Conservation (phyloP, 164 flowering plant species). For the Taxillus chinensis region DNA sequence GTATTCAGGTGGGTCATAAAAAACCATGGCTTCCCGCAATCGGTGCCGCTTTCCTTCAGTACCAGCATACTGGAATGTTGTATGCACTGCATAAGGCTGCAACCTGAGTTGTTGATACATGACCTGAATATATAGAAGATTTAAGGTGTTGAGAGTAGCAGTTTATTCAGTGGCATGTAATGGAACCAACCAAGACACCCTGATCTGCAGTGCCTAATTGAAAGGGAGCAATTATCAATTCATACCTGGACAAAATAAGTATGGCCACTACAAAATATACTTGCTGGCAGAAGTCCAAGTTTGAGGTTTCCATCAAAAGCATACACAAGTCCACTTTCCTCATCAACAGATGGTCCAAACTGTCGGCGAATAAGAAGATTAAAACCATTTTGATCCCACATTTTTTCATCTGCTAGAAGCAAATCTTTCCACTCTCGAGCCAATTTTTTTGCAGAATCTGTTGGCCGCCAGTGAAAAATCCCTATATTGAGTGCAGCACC, state of each 20-base stretch:
- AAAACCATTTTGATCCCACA: slow-evolving; percentile 99
- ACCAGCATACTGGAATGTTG: slow-evolving; percentile 95
- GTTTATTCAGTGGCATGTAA: background rate
- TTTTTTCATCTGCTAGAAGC: slow-evolving; percentile 75
- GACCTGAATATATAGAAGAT: slow-evolving; percentile 36
- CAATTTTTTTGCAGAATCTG: slow-evolving; percentile 66
- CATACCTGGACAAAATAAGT: slow-evolving; percentile 95
- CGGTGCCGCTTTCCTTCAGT: slow-evolving; percentile 97
- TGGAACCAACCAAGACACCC: background rate
- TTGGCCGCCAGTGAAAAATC: slow-evolving; percentile 95
- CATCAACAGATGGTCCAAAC: slow-evolving; percentile 82
- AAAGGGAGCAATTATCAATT: background rate
- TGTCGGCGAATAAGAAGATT: slow-evolving; percentile 66
- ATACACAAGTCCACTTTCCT: slow-evolving; percentile 75
- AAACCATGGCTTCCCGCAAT: slow-evolving; percentile 80
- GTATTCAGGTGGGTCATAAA: slow-evolving; percentile 94
- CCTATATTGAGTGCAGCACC: slow-evolving; percentile 82
- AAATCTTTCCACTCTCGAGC: slow-evolving; percentile 84
- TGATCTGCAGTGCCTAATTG: background rate
- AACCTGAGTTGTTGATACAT: slow-evolving; percentile 80
- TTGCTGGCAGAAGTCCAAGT: slow-evolving; percentile 83
- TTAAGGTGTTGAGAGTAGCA: background rate
- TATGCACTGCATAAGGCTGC: slow-evolving; percentile 97
- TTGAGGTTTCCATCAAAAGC: slow-evolving; percentile 87
- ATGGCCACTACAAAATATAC: slow-evolving; percentile 97